A percentile compares a stretch with the other conserved stretches of the same genome.
These are phyloP conservation scores for Venustampulla echinocandica DNA, from an alignment of 495 filamentous ascomycete genomes.

Conservation along the genomic window DNA sequence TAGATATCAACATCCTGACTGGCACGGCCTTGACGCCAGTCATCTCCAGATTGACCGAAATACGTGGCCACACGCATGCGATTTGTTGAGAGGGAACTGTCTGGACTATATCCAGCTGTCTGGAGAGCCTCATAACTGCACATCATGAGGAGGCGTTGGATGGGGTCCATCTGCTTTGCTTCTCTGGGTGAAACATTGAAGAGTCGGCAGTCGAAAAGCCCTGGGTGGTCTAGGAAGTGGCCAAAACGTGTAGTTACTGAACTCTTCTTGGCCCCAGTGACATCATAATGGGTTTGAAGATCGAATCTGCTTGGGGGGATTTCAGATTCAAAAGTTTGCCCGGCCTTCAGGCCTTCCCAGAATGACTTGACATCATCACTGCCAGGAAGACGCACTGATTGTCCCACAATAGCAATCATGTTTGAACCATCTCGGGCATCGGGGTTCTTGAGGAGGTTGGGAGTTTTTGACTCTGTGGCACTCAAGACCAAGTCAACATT, in stretches of 20 bases:
- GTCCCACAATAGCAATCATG: neutral
- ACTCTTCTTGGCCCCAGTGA: constrained; percentile 61
- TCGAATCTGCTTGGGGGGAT: constrained; percentile 38
- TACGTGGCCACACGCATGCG: constrained; percentile 39
- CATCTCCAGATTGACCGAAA: constrained; percentile 28
- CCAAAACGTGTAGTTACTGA: constrained; percentile 55
- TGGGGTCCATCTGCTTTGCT: constrained; percentile 81
- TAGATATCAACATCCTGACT: constrained; percentile 88
- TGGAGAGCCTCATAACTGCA: constrained; percentile 90
- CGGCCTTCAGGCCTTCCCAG: neutral
- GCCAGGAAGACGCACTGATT: neutral
- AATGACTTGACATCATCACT: neutral
- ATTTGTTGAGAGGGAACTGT: constrained; percentile 58
- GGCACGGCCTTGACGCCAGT: constrained; percentile 67
- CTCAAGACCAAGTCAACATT: too few relatives aligned
- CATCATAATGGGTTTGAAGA: constrained; percentile 31
- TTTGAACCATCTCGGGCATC: too few relatives aligned
- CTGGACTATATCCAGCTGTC: constrained; percentile 77
- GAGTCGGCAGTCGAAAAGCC: constrained; percentile 71
- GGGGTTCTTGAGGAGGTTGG: too few relatives aligned
- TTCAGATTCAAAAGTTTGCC: neutral
- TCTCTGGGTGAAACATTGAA: constrained; percentile 97
- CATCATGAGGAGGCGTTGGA: constrained; percentile 73
- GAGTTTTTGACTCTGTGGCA: too few relatives aligned
- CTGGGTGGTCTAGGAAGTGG: constrained; percentile 41